Percentiles rank a stretch among this genome's conserved stretches.
These are phyloP conservation scores for Saccharum spontaneum DNA, from an alignment of 176 grass and related monocot genomes.

Conservation along the genomic window DNA sequence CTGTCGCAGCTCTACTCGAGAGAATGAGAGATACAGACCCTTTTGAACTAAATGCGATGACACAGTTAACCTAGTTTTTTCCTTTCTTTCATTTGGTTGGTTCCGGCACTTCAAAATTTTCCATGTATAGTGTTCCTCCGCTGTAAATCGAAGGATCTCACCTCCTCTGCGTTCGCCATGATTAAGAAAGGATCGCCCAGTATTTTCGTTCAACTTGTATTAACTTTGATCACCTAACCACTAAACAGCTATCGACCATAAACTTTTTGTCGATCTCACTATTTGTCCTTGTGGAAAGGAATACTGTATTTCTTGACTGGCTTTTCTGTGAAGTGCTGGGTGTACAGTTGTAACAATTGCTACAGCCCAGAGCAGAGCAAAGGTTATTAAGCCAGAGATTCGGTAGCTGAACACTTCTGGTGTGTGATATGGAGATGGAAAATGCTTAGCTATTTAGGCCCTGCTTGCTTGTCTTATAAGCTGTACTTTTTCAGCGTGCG, in stretches of 20 bases:
- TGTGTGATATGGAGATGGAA: neutral
- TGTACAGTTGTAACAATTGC: neutral
- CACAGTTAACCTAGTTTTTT: slow-evolving; percentile 1
- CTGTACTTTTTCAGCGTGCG: no score
- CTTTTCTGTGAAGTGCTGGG: neutral
- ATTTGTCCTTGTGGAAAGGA: neutral
- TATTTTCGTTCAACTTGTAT: neutral
- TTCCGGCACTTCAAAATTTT: neutral
- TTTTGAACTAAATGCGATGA: slow-evolving; percentile 12
- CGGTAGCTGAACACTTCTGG: neutral
- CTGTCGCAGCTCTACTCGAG: slow-evolving; percentile 28
- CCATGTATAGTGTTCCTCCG: slow-evolving; percentile 14
- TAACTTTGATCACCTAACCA: neutral
- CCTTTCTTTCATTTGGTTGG: neutral
- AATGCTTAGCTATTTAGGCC: neutral
- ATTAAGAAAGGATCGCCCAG: neutral
- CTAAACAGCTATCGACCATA: slow-evolving; percentile 7
- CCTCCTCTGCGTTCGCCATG: neutral
- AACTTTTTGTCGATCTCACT: neutral
- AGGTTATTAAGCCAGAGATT: no score
- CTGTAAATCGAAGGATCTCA: neutral
- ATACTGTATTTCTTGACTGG: neutral
- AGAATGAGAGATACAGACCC: slow-evolving; percentile 21
- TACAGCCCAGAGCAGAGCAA: neutral
- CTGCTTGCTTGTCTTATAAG: no score